phyloP scores from a whole-genome alignment of 1,284 basidiomycete genomes.

The Lentinus polychrous region DNA sequence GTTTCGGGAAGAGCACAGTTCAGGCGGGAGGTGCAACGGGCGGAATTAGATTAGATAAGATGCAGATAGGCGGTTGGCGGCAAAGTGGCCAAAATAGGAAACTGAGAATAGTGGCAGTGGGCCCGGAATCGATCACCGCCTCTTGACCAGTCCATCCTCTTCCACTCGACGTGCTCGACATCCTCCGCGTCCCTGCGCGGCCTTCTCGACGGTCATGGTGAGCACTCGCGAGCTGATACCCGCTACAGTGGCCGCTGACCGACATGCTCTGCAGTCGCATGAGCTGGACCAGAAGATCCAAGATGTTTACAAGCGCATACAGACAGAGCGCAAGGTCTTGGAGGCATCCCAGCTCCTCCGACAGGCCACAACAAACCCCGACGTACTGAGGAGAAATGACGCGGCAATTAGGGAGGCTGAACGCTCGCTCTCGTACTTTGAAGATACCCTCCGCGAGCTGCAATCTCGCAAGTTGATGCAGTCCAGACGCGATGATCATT shows the following conservation, averaged over 20 bases:
- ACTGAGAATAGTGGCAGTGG: conserved; percentile 1
- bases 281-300: conserved; percentile 89
- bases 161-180: conserved; percentile 13
- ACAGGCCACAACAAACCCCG: conserved; percentile 80
- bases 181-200: conserved; percentile 10
- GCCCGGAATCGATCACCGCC: conserved; percentile 1
- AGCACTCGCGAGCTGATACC: conserved; percentile 8
- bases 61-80: conserved; percentile 7
- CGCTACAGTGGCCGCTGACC: conserved; percentile 3
- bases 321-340: conserved; percentile 88
- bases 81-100: conserved; percentile 18
- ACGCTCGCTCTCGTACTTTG: conserved; percentile 82
- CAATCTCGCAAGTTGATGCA: conserved; percentile 69
- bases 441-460: conserved; percentile 79
- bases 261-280: conserved; percentile 26
- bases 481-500: conserved; percentile 47
- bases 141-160: conserved; percentile 12
- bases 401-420: conserved; percentile 87
- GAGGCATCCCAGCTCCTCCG: conserved; percentile 79
- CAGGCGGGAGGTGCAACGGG: not conserved
- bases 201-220: conserved; percentile 22
- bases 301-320: conserved; percentile 85
- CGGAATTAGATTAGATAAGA: conserved; percentile 6
- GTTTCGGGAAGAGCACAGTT: too few relatives aligned
- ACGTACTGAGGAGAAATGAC: conserved; percentile 78